Evolutionary conservation across 306 rosid species (phyloP).

Genomic region (Fagus sylvatica): DNA sequence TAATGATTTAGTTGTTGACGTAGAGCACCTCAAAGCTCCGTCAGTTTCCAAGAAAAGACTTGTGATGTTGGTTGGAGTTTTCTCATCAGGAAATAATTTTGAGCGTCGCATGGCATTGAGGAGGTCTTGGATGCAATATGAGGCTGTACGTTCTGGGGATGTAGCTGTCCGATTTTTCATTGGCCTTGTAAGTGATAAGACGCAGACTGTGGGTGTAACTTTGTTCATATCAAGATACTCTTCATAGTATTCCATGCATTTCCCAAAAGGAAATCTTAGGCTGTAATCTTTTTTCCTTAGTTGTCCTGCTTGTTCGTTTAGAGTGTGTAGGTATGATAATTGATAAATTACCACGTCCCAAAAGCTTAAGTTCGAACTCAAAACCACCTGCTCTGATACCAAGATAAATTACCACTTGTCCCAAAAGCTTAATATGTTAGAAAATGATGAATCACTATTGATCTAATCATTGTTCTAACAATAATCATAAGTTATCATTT

Average conservation of each 20-base stretch:
- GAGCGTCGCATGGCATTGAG: conserved; percentile 91
- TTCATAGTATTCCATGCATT: conserved; percentile 17
- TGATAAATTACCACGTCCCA: too few species aligned
- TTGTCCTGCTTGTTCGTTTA: background rate
- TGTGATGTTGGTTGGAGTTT: conserved; percentile 75
- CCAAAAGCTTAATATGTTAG: too few species aligned
- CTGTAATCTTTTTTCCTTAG: conserved; percentile 10
- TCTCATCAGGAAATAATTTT: conserved; percentile 91
- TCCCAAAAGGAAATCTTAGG: conserved; percentile 5
- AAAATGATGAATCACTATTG: too few species aligned
- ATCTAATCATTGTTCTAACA: too few species aligned
- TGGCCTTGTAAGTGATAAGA: conserved; percentile 78
- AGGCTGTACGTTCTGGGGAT: conserved; percentile 73
- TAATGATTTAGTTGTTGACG: conserved; percentile 56
- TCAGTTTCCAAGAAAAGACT: conserved; percentile 56
- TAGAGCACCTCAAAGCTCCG: conserved; percentile 78
- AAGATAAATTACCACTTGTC: too few species aligned
- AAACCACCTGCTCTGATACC: too few species aligned
- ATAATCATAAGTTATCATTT: background rate
- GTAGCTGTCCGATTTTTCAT: conserved; percentile 91
- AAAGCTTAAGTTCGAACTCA: too few species aligned
- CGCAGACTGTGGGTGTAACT: conserved; percentile 19
- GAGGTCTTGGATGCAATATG: conserved; percentile 96
- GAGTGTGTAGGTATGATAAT: background rate
- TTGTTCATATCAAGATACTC: conserved; percentile 8